These are phyloP conservation scores for Syzygium malaccense DNA, from an alignment of 441 rosid species.

Conservation along the genomic window DNA sequence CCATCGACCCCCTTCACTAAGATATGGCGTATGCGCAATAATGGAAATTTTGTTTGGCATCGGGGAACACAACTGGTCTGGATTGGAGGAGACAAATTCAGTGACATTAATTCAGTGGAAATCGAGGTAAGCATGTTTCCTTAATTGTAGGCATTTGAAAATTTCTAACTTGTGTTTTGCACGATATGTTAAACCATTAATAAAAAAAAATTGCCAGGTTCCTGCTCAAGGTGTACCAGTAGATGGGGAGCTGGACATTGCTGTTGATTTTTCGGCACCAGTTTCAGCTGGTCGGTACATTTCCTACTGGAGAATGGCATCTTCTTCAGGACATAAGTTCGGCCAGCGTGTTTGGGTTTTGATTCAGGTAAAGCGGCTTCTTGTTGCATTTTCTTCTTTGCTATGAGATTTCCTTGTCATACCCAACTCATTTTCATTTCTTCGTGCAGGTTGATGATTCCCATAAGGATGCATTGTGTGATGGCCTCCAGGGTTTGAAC, in stretches of 20 bases:
- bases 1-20: constrained; percentile 72
- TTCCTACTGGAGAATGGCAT: constrained; percentile 88
- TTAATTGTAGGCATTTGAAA: not conserved
- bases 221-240: constrained; percentile 54
- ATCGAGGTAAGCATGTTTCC: constrained; percentile 37
- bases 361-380: constrained; percentile 40
- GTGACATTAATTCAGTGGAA: constrained; percentile 27
- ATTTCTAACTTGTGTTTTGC: not conserved
- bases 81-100: constrained; percentile 74
- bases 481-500: constrained; percentile 43
- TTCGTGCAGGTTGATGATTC: constrained; percentile 58
- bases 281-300: constrained; percentile 65
- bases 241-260: constrained; percentile 62
- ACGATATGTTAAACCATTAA: not conserved
- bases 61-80: constrained; percentile 57
- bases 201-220: constrained; percentile 35
- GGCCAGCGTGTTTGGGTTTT: constrained; percentile 97
- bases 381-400: not conserved
- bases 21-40: constrained; percentile 90
- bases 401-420: not conserved
- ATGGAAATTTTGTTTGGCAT: constrained; percentile 63
- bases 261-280: constrained; percentile 78
- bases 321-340: constrained; percentile 57
- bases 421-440: not conserved
- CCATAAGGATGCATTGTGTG: constrained; percentile 16